Percentiles rank a stretch among this genome's conserved stretches.
phyloP scores from a whole-genome alignment of 306 rosid species.

The Pachyrhizus erosus region DNA sequence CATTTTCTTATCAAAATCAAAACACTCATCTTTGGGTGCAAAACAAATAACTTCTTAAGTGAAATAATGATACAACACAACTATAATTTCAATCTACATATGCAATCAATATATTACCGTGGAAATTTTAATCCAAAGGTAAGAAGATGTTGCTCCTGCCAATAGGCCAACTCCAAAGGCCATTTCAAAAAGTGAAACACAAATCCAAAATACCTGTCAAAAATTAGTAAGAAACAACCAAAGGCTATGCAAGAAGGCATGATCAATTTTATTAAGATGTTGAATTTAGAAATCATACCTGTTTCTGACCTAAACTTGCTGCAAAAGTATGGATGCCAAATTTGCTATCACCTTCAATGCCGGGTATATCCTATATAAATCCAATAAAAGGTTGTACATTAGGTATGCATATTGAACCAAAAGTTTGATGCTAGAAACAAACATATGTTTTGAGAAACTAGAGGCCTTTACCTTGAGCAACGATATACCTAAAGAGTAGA shows the following conservation, averaged over 20 bases:
- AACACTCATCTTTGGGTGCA: background rate
- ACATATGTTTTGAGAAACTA: background rate
- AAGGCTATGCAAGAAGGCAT: background rate
- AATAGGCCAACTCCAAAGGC: constrained; percentile 66
- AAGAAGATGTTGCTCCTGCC: constrained; percentile 68
- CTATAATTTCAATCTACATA: background rate
- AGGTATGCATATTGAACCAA: background rate
- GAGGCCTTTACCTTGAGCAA: constrained; percentile 67
- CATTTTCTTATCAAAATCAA: too few relatives aligned
- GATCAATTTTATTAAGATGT: background rate
- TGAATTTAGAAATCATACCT: constrained; percentile 48
- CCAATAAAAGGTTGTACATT: constrained; percentile 3
- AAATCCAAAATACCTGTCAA: constrained; percentile 81
- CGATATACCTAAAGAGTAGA: constrained; percentile 77
- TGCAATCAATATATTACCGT: background rate
- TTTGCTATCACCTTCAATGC: constrained; percentile 75
- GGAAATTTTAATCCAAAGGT: constrained; percentile 60
- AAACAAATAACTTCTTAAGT: background rate
- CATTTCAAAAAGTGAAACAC: constrained; percentile 71
- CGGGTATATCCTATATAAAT: constrained; percentile 75
- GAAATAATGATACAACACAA: background rate
- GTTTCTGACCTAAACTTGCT: constrained; percentile 69
- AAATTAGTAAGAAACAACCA: constrained; percentile 20
- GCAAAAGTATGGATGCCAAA: constrained; percentile 73
- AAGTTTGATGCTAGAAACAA: constrained; percentile 7